phyloP scores from a whole-genome alignment of 495 filamentous ascomycete genomes.

The Glarea lozoyensis region DNA sequence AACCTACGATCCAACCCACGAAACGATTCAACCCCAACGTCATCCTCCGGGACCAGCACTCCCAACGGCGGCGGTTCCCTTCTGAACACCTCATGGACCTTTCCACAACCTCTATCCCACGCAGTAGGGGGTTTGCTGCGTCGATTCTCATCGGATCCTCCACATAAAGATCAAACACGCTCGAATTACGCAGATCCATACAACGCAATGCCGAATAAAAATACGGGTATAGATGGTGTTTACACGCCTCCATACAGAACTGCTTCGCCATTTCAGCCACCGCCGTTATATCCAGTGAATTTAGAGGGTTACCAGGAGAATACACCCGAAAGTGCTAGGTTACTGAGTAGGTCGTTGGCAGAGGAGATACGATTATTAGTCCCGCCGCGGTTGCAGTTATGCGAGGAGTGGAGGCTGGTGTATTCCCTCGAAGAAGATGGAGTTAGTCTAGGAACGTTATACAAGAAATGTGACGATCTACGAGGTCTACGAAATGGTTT shows the following conservation, averaged over 20 bases:
- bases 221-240: slow-evolving; percentile 11
- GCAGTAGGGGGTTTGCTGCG: slow-evolving; percentile 19
- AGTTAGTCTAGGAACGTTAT: slow-evolving; percentile 77
- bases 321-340: slow-evolving; percentile 23
- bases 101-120: slow-evolving; percentile 12
- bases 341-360: slow-evolving; percentile 66
- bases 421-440: slow-evolving; percentile 95
- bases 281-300: slow-evolving; percentile 47
- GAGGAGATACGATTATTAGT: slow-evolving; percentile 92
- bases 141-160: slow-evolving; percentile 19
- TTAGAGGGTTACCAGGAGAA: slow-evolving; percentile 29
- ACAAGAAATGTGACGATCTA: slow-evolving; percentile 58
- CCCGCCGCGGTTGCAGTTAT: slow-evolving; percentile 74
- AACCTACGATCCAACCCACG: neutral
- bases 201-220: neutral
- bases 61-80: neutral
- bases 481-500: slow-evolving; percentile 69
- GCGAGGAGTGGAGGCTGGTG: slow-evolving; percentile 74
- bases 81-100: slow-evolving; percentile 13
- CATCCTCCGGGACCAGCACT: slow-evolving; percentile 11
- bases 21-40: slow-evolving; percentile 12
- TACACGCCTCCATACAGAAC: slow-evolving; percentile 40
- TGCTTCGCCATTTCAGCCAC: slow-evolving; percentile 52
- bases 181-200: neutral
- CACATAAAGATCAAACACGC: neutral